Evolutionary conservation across 1,284 basidiomycete genomes (phyloP).

Genomic region (Trichosporon sp.): DNA sequence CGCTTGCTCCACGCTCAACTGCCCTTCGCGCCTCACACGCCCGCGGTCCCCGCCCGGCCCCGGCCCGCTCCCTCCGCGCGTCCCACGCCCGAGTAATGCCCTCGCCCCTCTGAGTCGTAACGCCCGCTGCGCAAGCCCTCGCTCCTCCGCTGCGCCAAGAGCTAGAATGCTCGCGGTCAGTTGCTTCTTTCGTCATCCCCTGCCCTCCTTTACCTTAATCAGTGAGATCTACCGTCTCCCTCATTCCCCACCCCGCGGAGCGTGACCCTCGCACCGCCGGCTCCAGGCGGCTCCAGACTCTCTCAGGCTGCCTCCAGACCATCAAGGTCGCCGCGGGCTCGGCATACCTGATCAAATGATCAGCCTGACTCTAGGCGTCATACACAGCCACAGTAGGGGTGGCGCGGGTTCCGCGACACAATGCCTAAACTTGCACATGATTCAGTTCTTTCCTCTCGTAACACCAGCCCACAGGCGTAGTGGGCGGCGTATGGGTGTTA

Average conservation of each 20-base stretch:
- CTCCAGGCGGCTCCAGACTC: background rate
- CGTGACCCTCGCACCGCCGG: background rate
- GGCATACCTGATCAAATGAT: background rate
- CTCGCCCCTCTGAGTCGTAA: background rate
- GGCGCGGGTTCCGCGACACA: background rate
- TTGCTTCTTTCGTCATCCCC: background rate
- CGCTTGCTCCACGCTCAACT: background rate
- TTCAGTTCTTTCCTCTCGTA: background rate
- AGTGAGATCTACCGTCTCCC: background rate
- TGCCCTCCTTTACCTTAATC: background rate
- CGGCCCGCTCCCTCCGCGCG: background rate
- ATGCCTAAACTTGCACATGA: background rate
- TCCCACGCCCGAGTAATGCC: background rate
- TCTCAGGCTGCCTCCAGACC: background rate
- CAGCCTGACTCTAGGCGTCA: background rate
- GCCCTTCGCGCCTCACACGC: background rate
- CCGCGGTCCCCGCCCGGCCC: background rate
- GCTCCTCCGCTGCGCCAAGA: background rate
- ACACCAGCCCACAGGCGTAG: background rate
- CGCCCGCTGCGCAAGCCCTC: constrained; percentile 2
- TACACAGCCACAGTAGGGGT: background rate
- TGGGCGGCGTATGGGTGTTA: background rate
- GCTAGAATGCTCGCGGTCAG: background rate
- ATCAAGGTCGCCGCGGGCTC: background rate
- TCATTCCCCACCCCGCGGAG: background rate